Conservation (phyloP, 164 flowering plant genomes). For the Aristolochia californica region DNA sequence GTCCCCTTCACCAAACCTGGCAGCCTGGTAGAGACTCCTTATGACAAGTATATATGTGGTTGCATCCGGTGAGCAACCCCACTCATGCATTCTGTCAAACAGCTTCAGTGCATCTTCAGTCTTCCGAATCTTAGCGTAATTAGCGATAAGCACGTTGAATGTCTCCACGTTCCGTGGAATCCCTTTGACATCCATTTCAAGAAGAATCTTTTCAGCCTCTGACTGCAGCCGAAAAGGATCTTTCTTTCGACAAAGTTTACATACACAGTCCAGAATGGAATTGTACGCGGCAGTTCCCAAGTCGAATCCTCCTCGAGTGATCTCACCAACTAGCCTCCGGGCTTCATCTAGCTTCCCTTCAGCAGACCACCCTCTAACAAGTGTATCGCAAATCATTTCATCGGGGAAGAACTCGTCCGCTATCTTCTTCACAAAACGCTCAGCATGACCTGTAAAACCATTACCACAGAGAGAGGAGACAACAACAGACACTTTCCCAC, state of each 20-base stretch:
- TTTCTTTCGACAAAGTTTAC: constrained; percentile 71
- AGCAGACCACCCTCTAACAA: constrained; percentile 87
- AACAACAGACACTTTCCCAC: constrained; percentile 38
- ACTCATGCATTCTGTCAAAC: constrained; percentile 75
- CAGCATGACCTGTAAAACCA: constrained; percentile 67
- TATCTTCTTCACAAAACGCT: constrained; percentile 69
- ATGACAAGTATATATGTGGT: constrained; percentile 46
- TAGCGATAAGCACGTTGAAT: constrained; percentile 65
- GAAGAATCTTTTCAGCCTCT: constrained; percentile 59
- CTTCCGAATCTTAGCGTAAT: constrained; percentile 71
- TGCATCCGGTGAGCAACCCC: constrained; percentile 75
- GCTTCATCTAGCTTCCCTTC: constrained; percentile 86
- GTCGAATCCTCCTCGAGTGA: constrained; percentile 88
- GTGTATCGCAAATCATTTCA: constrained; percentile 54
- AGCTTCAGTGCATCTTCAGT: constrained; percentile 66
- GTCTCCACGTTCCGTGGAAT: constrained; percentile 81
- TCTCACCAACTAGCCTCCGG: constrained; percentile 61
- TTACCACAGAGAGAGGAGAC: constrained; percentile 54
- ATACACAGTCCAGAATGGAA: constrained; percentile 79
- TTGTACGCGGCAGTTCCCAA: constrained; percentile 57
- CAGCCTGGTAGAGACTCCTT: constrained; percentile 93
- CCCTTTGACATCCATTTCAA: constrained; percentile 78
- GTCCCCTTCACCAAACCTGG: constrained; percentile 83
- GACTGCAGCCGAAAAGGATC: constrained; percentile 59
- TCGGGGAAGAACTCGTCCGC: constrained; percentile 82